Base-by-base conservation (phyloP, 257 asterid genomes). In the Fraxinus quadrangulata region DNA sequence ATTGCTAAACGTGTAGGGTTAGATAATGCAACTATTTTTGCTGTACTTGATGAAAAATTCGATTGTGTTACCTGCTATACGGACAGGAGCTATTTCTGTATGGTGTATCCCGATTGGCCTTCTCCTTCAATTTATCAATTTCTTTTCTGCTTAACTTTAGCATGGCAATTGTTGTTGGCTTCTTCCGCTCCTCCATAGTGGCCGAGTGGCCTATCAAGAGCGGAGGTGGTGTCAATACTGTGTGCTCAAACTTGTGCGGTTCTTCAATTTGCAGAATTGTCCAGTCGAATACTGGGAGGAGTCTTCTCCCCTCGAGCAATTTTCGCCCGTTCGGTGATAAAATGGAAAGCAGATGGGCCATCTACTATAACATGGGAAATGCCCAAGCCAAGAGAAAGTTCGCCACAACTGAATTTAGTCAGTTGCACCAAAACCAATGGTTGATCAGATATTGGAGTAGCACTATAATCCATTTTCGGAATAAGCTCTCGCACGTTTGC, bases 261-360 rank as follows among this genome's bases (percentile, higher is more conserved):
- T 77, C 70, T 3, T 12, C 69, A 9, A 24, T 21, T 24, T 30
- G 54, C 26, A 80, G 3, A 37, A 75, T 5, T 0, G 1, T 63
- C 24, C 78, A 49, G 19, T 84, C 84, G 0, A 84, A 34, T 10
- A 36, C 81, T 1, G 84, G 87, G 0, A 28, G 4, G 31, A 19
- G 31, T 12, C 34, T 49, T 17, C 24, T 74, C 82, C 16, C 87
- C 87, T 0, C 82, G 76, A 4, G 85, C 83, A 17, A 83, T 78
- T 13, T 67, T 79, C 4, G 82, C 68, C 86, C 86, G 80, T 37
- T 70, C 83, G 0, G 5, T 26, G 1, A 80, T 11, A 16, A 83
- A 83, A 21, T 76, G 84, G 13, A 77, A 21, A 0, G 74, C 72
- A 5, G 82, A 72, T 5, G 47, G 70, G 14, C 86, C 86, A 30